Conservation (phyloP, 176 grass and related monocot genomes). For the Urochloa ruziziensis region DNA sequence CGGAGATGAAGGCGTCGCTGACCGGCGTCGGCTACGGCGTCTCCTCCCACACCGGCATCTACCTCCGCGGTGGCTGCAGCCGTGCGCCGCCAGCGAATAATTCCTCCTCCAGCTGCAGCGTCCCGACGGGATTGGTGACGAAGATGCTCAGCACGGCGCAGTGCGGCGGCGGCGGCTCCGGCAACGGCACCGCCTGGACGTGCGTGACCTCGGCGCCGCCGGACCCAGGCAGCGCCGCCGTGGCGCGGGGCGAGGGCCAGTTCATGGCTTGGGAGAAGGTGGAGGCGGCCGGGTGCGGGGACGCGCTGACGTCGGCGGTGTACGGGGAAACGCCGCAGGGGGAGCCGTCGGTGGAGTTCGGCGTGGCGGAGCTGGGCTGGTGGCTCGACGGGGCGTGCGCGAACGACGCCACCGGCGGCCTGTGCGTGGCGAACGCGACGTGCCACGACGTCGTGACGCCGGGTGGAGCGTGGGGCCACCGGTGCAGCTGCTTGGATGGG, state of each 20-base stretch:
- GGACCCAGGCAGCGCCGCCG: fast-evolving
- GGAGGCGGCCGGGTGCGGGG: not conserved
- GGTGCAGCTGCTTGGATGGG: constrained; percentile 28
- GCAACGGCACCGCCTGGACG: not conserved
- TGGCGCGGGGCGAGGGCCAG: fast-evolving
- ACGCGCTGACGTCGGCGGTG: constrained; percentile 33
- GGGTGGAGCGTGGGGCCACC: not conserved
- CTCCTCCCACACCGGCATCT: constrained; percentile 32
- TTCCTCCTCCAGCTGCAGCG: not conserved
- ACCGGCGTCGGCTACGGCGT: constrained; percentile 40
- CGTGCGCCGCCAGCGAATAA: too few species aligned
- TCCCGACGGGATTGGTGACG: not conserved
- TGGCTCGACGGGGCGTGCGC: too few species aligned
- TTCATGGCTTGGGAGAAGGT: not conserved
- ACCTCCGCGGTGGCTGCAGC: constrained; percentile 19
- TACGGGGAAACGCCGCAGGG: not conserved
- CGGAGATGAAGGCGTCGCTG: not conserved
- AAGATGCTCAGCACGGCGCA: not conserved
- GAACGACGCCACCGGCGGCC: not conserved
- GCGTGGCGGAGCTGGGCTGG: constrained; percentile 44
- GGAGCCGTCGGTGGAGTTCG: constrained; percentile 19
- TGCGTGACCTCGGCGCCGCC: constrained; percentile 9
- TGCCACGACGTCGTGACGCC: not conserved
- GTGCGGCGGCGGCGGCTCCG: not conserved
- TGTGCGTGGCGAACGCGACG: constrained; percentile 40